These are phyloP conservation scores for Xylaria polymorpha DNA, from an alignment of 2,329 filamentous ascomycete species.

Conservation along the genomic window DNA sequence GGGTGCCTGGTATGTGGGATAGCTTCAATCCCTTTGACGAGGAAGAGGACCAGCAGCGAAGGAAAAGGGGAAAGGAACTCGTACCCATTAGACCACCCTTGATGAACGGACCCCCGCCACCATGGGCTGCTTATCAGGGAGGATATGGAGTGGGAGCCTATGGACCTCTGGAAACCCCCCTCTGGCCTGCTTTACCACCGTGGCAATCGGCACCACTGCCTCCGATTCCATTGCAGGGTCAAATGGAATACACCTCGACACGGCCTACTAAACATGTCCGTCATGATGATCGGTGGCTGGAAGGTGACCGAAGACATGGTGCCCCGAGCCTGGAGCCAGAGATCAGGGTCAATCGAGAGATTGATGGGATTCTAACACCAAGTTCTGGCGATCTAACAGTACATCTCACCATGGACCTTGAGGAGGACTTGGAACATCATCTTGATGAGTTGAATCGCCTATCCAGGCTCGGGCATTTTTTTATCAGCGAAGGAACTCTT, in stretches of 20 bases:
- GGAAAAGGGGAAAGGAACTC: slow-evolving; percentile 38
- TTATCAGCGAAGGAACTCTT: slow-evolving; percentile 41
- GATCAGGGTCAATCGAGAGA: slow-evolving; percentile 19
- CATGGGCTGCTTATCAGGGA: slow-evolving; percentile 25
- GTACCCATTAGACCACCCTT: slow-evolving; percentile 19
- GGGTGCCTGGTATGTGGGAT: slow-evolving; percentile 22
- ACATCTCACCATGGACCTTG: slow-evolving; percentile 41
- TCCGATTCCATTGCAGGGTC: not conserved
- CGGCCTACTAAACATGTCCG: slow-evolving; percentile 24
- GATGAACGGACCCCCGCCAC: slow-evolving; percentile 12
- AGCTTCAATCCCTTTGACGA: slow-evolving; percentile 29
- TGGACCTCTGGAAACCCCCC: slow-evolving; percentile 4
- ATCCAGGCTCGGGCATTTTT: slow-evolving; percentile 46
- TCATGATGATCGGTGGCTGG: slow-evolving; percentile 9
- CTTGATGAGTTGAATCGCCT: slow-evolving; percentile 47
- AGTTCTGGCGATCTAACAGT: slow-evolving; percentile 40
- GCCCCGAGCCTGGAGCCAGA: not conserved
- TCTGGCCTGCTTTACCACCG: slow-evolving; percentile 23
- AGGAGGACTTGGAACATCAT: slow-evolving; percentile 43
- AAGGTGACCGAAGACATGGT: not conserved
- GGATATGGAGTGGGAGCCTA: slow-evolving; percentile 14
- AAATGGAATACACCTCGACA: not conserved
- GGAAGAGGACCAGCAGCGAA: slow-evolving; percentile 30
- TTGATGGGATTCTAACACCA: slow-evolving; percentile 39
- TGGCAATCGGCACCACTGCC: slow-evolving; percentile 13